Conservation (phyloP, 768 basidiomycete species). For the Mycena rebaudengoi region DNA sequence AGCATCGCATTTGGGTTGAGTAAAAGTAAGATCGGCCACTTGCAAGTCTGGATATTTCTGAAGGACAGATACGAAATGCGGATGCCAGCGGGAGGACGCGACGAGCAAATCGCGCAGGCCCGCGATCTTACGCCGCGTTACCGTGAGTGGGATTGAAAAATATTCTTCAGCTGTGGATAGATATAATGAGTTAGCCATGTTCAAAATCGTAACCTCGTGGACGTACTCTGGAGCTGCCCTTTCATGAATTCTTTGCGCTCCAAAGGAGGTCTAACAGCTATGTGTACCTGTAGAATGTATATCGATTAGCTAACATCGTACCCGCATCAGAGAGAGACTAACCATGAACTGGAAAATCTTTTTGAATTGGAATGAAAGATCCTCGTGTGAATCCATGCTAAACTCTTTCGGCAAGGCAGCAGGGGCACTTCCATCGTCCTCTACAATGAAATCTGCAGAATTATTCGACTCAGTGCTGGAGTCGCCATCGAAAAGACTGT, state of each 20-base stretch:
- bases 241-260: constrained; percentile 66
- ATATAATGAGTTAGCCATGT: neutral
- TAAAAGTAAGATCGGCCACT: constrained; percentile 57
- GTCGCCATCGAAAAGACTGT: constrained; percentile 47
- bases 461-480: constrained; percentile 50
- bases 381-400: constrained; percentile 82
- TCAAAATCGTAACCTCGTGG: neutral
- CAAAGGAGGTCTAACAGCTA: constrained; percentile 66
- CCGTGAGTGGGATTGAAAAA: constrained; percentile 73
- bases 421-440: constrained; percentile 60
- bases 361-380: constrained; percentile 83
- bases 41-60: constrained; percentile 74
- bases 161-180: constrained; percentile 64
- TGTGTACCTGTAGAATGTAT: constrained; percentile 6
- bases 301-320: too few relatives aligned
- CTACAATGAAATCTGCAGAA: constrained; percentile 64
- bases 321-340: too few relatives aligned
- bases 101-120: constrained; percentile 81
- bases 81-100: constrained; percentile 85
- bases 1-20: constrained; percentile 78
- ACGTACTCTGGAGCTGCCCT: constrained; percentile 58
- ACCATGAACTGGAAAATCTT: constrained; percentile 89
- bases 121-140: constrained; percentile 72
- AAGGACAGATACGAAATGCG: constrained; percentile 70
- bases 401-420: constrained; percentile 76